Base-by-base conservation (phyloP, 768 basidiomycete genomes). In the Kwoniella bestiolae region DNA sequence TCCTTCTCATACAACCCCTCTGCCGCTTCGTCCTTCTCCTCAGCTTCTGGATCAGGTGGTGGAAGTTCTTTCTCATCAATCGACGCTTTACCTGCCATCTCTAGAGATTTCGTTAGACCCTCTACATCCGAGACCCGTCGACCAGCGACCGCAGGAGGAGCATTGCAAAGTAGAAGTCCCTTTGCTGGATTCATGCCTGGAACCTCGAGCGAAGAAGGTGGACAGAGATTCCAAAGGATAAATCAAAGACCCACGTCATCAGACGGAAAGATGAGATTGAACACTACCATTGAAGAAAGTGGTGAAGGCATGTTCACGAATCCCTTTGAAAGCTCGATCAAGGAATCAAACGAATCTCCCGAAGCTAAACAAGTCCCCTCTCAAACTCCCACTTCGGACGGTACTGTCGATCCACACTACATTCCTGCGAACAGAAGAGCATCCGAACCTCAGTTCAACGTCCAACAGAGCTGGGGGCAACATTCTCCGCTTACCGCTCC, bases 131-230 rank as follows among this genome's bases (percentile, higher is more conserved):
- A 78, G 31, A 73, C 76, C 3, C 69, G 77, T 25, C 65, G 80
- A 32, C 80, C 80, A 11, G 76, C 78, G 1, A 81, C 80, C 16
- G 75, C 76, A 25, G 77, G 74, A 5, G 80, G 80, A 14, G 76
- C 76, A 6, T 45, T 79, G 8, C 72, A 76, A 58, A 58, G 66
- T 38, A 21, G 71, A 28, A 66, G 64, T 49, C 66, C 66, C 7
- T 65, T 69, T 52, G 67, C 57, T 8, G 67, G 58, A 28, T 60
- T 35, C 45, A 65, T 68, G 63, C 63, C 63, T 55, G 49, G 57
- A 31, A 46, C 26, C 34, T 29, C n/a, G 14, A 55, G 41, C 16
- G 57, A 32, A 52, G 68, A 60, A 32, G 64, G 45, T 57, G 63
- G 59, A 28, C 60, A 65, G 28, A 58, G 58, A 47, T 65, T 69